These are phyloP conservation scores for Aspergillus felis DNA, from an alignment of 2,329 filamentous ascomycete species.

Conservation along the genomic window DNA sequence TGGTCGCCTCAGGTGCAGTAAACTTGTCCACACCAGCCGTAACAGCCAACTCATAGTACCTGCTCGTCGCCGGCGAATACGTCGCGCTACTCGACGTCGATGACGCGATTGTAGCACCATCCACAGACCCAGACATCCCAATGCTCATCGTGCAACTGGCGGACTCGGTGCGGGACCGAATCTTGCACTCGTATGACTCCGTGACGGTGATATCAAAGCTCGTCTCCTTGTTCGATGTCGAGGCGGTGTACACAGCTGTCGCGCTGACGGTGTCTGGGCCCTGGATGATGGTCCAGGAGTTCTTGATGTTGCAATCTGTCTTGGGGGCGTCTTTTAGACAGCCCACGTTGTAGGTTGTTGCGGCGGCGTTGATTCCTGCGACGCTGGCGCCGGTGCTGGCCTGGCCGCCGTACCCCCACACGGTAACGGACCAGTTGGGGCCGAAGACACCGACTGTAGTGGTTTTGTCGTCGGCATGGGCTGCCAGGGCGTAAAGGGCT, in stretches of 20 bases:
- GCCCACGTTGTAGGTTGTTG: constrained; percentile 21
- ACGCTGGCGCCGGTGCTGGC: constrained; percentile 22
- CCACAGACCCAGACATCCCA: constrained; percentile 3
- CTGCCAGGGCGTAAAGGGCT: background rate
- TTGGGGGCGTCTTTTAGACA: constrained; percentile 21
- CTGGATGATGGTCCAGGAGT: constrained; percentile 23
- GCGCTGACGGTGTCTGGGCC: constrained; percentile 18
- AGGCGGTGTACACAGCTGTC: constrained; percentile 17
- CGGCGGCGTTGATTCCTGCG: constrained; percentile 15
- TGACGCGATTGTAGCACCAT: background rate
- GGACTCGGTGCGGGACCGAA: constrained; percentile 12
- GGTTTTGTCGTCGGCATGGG: constrained; percentile 2
- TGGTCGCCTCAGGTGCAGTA: constrained; percentile 14
- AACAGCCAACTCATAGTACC: constrained; percentile 14
- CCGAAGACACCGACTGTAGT: constrained; percentile 11
- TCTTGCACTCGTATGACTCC: constrained; percentile 11
- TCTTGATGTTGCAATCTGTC: constrained; percentile 16
- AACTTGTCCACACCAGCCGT: constrained; percentile 18
- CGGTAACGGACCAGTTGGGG: constrained; percentile 5
- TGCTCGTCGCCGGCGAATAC: background rate
- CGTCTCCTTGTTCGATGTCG: background rate
- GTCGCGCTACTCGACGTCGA: background rate
- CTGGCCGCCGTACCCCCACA: constrained; percentile 2
- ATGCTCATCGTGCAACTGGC: constrained; percentile 19
- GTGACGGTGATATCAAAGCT: constrained; percentile 18